Evolutionary conservation across 225 moss, liverwort and hornwort species (phyloP).

Genomic region (Sphagnum contortum): DNA sequence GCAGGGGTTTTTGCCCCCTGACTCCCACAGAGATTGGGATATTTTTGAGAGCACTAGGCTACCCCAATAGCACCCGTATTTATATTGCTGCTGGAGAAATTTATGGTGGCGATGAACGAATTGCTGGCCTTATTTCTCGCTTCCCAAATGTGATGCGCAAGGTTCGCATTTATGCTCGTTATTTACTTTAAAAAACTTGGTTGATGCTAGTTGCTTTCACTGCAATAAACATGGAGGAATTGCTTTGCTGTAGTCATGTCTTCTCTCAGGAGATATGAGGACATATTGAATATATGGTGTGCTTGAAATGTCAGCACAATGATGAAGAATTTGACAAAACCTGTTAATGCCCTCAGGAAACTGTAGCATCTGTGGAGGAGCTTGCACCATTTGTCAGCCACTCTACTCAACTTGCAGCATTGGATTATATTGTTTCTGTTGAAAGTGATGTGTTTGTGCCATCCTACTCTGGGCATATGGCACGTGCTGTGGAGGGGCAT

Average conservation of each 20-base stretch:
- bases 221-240: too few species aligned
- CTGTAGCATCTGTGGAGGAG: slow-evolving; percentile 70
- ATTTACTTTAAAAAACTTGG: too few species aligned
- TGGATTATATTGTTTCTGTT: slow-evolving; percentile 87
- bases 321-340: too few species aligned
- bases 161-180: slow-evolving; percentile 22
- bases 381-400: slow-evolving; percentile 73
- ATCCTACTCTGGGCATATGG: slow-evolving; percentile 99
- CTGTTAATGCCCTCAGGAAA: slow-evolving; percentile 45
- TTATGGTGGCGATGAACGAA: slow-evolving; percentile 80
- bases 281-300: too few species aligned
- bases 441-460: slow-evolving; percentile 98
- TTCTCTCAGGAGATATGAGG: too few species aligned
- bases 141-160: slow-evolving; percentile 84
- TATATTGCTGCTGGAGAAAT: slow-evolving; percentile 95
- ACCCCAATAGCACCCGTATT: slow-evolving; percentile 69
- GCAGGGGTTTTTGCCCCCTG: slow-evolving; percentile 82
- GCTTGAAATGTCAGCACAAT: too few species aligned
- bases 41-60: slow-evolving; percentile 79
- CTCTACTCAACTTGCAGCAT: slow-evolving; percentile 96
- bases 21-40: slow-evolving; percentile 94
- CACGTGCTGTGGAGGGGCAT: slow-evolving; percentile 96
- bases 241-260: too few species aligned
- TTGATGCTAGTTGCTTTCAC: too few species aligned
- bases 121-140: slow-evolving; percentile 62